Base-by-base conservation (phyloP, 1,284 basidiomycete genomes). In the Sanghuangporus weigelae region DNA sequence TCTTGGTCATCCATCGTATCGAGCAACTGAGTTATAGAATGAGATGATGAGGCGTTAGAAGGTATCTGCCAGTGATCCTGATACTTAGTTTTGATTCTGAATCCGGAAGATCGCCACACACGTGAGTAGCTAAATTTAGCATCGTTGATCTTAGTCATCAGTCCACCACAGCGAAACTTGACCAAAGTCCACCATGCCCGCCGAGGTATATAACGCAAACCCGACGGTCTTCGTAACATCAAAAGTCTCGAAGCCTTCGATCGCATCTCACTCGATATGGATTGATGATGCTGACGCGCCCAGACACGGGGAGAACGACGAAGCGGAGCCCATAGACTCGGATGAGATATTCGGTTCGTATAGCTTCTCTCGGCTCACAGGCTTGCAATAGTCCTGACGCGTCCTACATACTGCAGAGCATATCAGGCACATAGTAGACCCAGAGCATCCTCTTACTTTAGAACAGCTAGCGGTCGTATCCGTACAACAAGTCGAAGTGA, bases 391-490 rank as follows among this genome's bases (percentile, higher is more conserved):
- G 55, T 48, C 31, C 36, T 59, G 40, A 53, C 56, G 49, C n/a
- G 16, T 38, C 14, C 38, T 19, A n/a, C 21, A 40, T 16, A 23
- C 21, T 53, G 23, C 67, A 96, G 94, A 98, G 68, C 85, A 99
- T 11, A 90, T 99, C 59, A 85, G 95, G 56, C 90, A 88, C 2
- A 97, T 99, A 62, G 92, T 92, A 58, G 97, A 99, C 71, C 97
- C 97, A 1, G 97, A 99, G 74, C 95, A 99, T 75, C 94, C 95
- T 70, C 81, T 90, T 67, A 92, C 91, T n/a, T 84, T 99, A 39
- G 97, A 99, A 73, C 93, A 98, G 72, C 89, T 99, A 12, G 90
- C 93, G 19, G 96, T 99, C 35, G 96, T 99, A 44, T 96, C 94
- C 51, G 85, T 88, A 3, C 85, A 91, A 12, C 96, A 99, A 71